Conservation (phyloP, 1,284 basidiomycete genomes). For the Cryptococcus sp. region DNA sequence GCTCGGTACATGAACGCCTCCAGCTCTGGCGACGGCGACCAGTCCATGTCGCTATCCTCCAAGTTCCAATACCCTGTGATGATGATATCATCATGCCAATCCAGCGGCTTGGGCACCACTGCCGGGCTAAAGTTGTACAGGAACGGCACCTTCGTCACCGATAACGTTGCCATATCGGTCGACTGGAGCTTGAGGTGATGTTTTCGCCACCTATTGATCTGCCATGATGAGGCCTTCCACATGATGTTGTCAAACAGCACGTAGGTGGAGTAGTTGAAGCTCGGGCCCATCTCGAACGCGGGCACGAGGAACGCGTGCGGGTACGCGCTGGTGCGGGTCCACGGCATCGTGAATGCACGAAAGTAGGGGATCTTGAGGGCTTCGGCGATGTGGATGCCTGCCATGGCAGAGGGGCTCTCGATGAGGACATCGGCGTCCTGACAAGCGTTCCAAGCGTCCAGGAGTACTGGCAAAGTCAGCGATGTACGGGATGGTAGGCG, state of each 20-base stretch:
- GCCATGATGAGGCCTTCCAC: slow-evolving; percentile 67
- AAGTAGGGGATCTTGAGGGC: slow-evolving; percentile 67
- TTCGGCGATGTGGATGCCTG: slow-evolving; percentile 77
- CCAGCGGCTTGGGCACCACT: slow-evolving; percentile 68
- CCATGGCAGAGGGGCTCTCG: slow-evolving; percentile 66
- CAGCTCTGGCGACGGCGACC: slow-evolving; percentile 58
- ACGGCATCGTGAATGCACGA: slow-evolving; percentile 71
- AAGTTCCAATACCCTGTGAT: slow-evolving; percentile 61
- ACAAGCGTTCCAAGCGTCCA: slow-evolving; percentile 67
- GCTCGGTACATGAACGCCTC: slow-evolving; percentile 60
- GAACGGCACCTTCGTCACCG: slow-evolving; percentile 65
- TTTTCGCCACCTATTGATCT: slow-evolving; percentile 71
- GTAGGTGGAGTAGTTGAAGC: slow-evolving; percentile 49
- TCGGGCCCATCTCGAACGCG: slow-evolving; percentile 51
- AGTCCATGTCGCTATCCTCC: slow-evolving; percentile 60
- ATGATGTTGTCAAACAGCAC: slow-evolving; percentile 69
- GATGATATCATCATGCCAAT: slow-evolving; percentile 67
- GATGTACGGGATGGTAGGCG: background rate
- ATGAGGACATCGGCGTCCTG: slow-evolving; percentile 70
- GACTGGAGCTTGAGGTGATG: slow-evolving; percentile 57
- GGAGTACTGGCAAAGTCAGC: slow-evolving; percentile 54
- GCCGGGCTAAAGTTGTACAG: slow-evolving; percentile 63
- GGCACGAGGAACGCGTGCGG: slow-evolving; percentile 63
- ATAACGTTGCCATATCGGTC: slow-evolving; percentile 65
- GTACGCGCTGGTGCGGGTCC: slow-evolving; percentile 62